Percentiles rank a stretch among this genome's conserved stretches.
These are phyloP conservation scores for Irpex sp. DNA, from an alignment of 1,284 basidiomycete genomes.

Conservation along the genomic window DNA sequence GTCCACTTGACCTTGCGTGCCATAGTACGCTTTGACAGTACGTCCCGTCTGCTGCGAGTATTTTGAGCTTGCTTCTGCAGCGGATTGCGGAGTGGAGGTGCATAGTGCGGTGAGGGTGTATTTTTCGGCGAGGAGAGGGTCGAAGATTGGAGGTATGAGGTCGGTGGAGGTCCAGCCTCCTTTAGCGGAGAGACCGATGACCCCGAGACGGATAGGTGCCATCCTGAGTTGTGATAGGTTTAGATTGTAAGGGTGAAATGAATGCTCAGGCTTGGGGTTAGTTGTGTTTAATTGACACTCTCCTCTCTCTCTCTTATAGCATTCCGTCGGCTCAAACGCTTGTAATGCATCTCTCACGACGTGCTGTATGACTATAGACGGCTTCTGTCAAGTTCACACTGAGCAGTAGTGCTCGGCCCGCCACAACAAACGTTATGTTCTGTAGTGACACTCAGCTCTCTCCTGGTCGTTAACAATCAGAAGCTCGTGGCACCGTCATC, in stretches of 20 bases:
- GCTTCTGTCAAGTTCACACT: no score
- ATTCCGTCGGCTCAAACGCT: no score
- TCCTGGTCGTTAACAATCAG: no score
- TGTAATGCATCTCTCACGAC: no score
- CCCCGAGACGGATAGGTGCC: constrained; percentile 26
- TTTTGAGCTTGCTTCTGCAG: constrained; percentile 23
- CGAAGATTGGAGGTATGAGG: constrained; percentile 23
- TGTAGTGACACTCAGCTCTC: no score
- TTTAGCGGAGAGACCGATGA: constrained; percentile 31
- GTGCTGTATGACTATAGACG: no score
- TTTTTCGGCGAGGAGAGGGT: constrained; percentile 13
- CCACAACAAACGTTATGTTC: no score
- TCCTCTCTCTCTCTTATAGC: no score
- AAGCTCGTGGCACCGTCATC: no score
- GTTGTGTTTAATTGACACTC: no score
- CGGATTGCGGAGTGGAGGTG: constrained; percentile 24
- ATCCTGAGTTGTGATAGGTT: background rate
- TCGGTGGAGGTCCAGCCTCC: constrained; percentile 28
- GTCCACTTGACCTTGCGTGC: constrained; percentile 16
- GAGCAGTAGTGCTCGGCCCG: no score
- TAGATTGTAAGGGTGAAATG: background rate
- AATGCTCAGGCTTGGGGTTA: no score
- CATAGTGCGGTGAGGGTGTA: constrained; percentile 16
- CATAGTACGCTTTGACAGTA: constrained; percentile 27
- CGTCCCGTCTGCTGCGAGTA: constrained; percentile 19